phyloP scores from a whole-genome alignment of 2,329 filamentous ascomycete genomes.

The Monilinia aucupariae region DNA sequence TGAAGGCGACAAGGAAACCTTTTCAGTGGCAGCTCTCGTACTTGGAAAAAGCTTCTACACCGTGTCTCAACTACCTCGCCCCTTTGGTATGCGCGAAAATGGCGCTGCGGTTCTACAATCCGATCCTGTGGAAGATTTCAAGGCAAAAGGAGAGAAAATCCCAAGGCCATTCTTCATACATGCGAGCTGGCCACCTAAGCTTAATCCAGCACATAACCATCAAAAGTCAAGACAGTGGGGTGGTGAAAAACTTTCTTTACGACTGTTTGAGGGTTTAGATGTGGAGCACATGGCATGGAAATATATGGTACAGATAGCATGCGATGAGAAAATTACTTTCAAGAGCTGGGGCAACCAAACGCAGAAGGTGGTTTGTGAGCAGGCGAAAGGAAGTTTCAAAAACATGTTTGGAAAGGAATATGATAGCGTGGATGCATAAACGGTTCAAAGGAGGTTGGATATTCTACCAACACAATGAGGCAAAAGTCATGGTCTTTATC shows the following conservation, averaged over 20 bases:
- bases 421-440: not conserved
- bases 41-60: slow-evolving; percentile 39
- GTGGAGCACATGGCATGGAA: slow-evolving; percentile 23
- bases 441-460: no score
- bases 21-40: slow-evolving; percentile 41
- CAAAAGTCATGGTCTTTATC: no score
- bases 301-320: slow-evolving; percentile 26
- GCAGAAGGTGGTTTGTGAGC: slow-evolving; percentile 20
- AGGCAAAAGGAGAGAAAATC: not conserved
- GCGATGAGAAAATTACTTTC: slow-evolving; percentile 19
- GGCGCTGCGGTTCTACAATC: slow-evolving; percentile 22
- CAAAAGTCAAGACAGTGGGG: slow-evolving; percentile 22
- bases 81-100: slow-evolving; percentile 13
- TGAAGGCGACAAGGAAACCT: slow-evolving; percentile 48
- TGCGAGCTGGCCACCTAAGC: slow-evolving; percentile 23
- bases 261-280: slow-evolving; percentile 20
- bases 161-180: slow-evolving; percentile 23
- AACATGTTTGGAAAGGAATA: slow-evolving; percentile 21
- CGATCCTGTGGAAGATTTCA: slow-evolving; percentile 14
- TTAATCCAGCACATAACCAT: slow-evolving; percentile 22
- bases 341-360: slow-evolving; percentile 21
- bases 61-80: slow-evolving; percentile 14
- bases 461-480: not conserved
- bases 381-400: slow-evolving; percentile 17
- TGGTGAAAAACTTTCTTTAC: not conserved